Conservation (phyloP, 768 basidiomycete species). For the Russula abietina region DNA sequence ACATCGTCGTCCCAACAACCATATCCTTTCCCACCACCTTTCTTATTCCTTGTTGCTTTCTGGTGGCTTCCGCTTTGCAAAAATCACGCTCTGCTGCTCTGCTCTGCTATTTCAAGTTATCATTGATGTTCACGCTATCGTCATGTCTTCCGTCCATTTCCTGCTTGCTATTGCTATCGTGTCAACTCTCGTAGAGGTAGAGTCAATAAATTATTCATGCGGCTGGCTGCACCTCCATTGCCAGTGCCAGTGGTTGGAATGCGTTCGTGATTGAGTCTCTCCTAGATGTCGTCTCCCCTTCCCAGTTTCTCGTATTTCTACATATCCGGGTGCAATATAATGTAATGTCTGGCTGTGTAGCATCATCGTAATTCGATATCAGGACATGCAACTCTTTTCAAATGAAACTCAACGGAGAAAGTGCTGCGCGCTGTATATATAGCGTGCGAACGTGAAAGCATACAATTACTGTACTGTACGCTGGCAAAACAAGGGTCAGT, state of each 20-base stretch:
- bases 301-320: neutral
- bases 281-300: neutral
- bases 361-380: neutral
- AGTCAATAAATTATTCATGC: slow-evolving; percentile 16
- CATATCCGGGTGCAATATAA: too few relatives aligned
- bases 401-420: too few relatives aligned
- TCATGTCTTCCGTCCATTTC: slow-evolving; percentile 6
- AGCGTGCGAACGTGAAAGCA: too few relatives aligned
- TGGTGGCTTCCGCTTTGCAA: slow-evolving; percentile 2
- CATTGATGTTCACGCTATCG: slow-evolving; percentile 15
- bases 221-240: slow-evolving; percentile 17
- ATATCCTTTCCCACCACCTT: neutral
- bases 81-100: slow-evolving; percentile 8
- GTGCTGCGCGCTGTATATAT: too few relatives aligned
- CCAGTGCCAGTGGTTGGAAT: too few relatives aligned
- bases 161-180: neutral
- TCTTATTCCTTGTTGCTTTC: neutral
- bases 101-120: neutral
- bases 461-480: too few relatives aligned
- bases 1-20: slow-evolving; percentile 10
- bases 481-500: too few relatives aligned
- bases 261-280: neutral
- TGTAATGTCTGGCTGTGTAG: too few relatives aligned
- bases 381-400: too few relatives aligned
- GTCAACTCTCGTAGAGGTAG: neutral